Base-by-base conservation (phyloP, 2,329 filamentous ascomycete species). In the Ophiostoma piceae region DNA sequence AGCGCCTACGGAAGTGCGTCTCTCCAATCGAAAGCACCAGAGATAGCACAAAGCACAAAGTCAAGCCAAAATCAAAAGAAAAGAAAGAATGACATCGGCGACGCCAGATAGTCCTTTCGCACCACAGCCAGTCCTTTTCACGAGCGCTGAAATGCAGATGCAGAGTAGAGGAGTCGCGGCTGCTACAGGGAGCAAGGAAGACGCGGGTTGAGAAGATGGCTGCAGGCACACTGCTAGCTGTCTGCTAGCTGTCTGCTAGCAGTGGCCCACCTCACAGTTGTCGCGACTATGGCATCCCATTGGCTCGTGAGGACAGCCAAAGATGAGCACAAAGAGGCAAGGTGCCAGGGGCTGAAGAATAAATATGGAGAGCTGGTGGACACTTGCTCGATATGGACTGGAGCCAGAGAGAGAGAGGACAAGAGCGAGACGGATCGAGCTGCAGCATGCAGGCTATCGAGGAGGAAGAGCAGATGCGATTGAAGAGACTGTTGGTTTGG, bases 341-440 rank as follows among this genome's bases (percentile, higher is more conserved):
- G 60, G 60, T 22, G 62, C 32, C 62, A 65, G 62, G 62, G 62
- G 62, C 62, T 41, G 62, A 65, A 65, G 35, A 65, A 65, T 39
- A 39, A 41, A 39, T 22, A 39, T 65, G 62, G 60, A 35, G 60
- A 39, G 32, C 62, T 22, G 16, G 62, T 39, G 19, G 35, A 41
- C 35, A 65, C 22, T n/a, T 12, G 16, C 8, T 37, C 16, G 29
- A 57, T 22, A 26, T 57, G 51, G 51, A 57, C 12, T 26, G 22
- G 51, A 26, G 3, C 8, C 9, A 22, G n/a, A 26, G 47, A n/a
- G 47, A 54, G 19, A 47, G 51, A 12, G 51, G 51, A 26, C 51
- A 29, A 32, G 60, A 35, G 60, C 32, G 14, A 32, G 16, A 19
- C 29, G 14, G 29, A 64, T 64, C 60, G 19, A 64, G 29, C 11